Conservation (phyloP, 495 filamentous ascomycete species). For the Podospora pseudocomata region DNA sequence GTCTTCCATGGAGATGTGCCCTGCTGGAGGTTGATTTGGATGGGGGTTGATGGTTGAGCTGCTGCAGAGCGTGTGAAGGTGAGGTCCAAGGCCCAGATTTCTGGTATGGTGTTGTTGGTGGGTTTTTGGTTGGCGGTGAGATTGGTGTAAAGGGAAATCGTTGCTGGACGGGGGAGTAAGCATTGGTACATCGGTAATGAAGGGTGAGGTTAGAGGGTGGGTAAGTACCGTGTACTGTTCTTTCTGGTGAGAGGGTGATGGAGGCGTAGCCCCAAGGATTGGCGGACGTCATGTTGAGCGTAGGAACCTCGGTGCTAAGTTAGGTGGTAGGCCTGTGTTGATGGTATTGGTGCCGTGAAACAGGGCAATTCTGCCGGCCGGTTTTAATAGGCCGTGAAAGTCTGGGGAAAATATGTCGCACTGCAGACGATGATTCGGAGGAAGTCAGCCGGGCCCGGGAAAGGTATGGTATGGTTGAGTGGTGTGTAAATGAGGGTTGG, state of each 20-base stretch:
- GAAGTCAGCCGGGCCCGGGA: background rate
- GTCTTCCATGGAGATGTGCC: background rate
- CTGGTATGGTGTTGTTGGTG: background rate
- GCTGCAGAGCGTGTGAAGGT: background rate
- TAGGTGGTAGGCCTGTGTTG: background rate
- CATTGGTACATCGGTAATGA: background rate
- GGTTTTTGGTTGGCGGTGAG: background rate
- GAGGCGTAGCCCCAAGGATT: background rate
- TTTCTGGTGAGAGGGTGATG: background rate
- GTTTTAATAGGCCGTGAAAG: background rate
- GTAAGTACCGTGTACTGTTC: background rate
- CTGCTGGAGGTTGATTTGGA: background rate
- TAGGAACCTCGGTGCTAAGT: background rate
- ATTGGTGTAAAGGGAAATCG: background rate
- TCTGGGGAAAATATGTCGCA: background rate
- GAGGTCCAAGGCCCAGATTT: background rate
- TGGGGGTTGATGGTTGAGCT: background rate
- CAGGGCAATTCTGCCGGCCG: background rate
- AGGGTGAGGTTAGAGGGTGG: background rate
- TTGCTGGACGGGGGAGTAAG: background rate
- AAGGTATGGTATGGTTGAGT: background rate
- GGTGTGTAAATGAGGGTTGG: background rate
- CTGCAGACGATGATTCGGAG: background rate
- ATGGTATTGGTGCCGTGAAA: background rate
- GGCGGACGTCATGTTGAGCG: background rate